phyloP scores from a whole-genome alignment of 495 filamentous ascomycete genomes.

The Staphylotrichum longicolle region DNA sequence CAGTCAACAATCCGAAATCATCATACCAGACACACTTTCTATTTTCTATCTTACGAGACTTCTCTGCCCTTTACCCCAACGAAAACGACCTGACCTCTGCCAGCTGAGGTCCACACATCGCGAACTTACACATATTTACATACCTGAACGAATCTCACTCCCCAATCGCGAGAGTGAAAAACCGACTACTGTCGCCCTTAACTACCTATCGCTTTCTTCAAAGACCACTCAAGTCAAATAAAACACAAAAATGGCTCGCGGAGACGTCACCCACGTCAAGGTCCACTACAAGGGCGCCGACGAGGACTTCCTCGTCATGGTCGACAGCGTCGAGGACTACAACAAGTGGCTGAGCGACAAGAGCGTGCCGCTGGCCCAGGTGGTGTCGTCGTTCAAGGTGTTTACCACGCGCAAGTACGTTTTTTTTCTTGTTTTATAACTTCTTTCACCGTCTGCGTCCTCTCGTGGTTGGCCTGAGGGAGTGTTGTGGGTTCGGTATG shows the following conservation, averaged over 20 bases:
- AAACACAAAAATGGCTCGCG: constrained; percentile 66
- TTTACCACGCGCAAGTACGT: constrained; percentile 89
- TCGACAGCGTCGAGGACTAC: constrained; percentile 68
- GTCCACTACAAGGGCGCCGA: constrained; percentile 85
- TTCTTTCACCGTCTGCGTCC: not conserved
- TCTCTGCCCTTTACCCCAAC: too few relatives aligned
- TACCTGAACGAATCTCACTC: too few relatives aligned
- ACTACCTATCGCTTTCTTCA: not conserved
- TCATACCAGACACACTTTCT: too few relatives aligned
- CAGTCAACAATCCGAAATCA: too few relatives aligned
- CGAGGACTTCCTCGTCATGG: constrained; percentile 89
- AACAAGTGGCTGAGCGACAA: constrained; percentile 82
- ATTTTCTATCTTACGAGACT: too few relatives aligned
- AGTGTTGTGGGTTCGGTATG: too few relatives aligned
- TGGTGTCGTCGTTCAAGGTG: constrained; percentile 86
- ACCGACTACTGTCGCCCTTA: not conserved
- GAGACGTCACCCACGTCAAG: constrained; percentile 71
- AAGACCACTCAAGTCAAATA: not conserved
- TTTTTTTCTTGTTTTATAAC: constrained; percentile 15
- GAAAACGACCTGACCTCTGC: too few relatives aligned
- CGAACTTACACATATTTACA: too few relatives aligned
- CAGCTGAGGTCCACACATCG: too few relatives aligned
- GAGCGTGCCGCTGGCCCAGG: constrained; percentile 72
- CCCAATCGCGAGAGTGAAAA: too few relatives aligned
- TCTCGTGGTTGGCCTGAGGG: too few relatives aligned